Evolutionary conservation across 345 rosid species (phyloP).

Genomic region (Brassica juncea): DNA sequence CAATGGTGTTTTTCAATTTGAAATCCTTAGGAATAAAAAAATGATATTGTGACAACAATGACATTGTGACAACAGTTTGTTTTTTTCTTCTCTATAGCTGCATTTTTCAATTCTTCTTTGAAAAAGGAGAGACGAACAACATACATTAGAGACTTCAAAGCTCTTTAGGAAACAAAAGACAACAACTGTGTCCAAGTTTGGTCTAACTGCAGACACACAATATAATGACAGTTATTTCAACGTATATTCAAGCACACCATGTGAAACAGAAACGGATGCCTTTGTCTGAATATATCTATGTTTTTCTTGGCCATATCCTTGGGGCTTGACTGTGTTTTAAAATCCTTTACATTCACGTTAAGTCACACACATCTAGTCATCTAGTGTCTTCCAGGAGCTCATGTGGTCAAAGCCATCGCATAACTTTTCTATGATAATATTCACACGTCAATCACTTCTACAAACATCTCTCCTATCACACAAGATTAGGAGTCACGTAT

Average conservation of each 20-base stretch:
- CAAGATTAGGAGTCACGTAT: neutral
- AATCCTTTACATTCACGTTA: neutral
- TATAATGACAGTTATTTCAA: neutral
- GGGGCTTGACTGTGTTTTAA: neutral
- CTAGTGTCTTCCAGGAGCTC: neutral
- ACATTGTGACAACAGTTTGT: slow-evolving; percentile 2
- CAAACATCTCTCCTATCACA: slow-evolving; percentile 18
- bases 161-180: neutral
- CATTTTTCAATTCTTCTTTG: slow-evolving; percentile 31
- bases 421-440: neutral
- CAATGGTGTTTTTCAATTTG: too few relatives aligned
- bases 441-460: slow-evolving; percentile 12
- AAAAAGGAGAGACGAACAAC: slow-evolving; percentile 22
- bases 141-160: neutral
- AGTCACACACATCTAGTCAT: neutral
- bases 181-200: neutral
- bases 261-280: neutral
- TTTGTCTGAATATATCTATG: neutral
- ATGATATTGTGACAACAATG: slow-evolving; percentile 33
- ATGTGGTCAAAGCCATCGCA: slow-evolving; percentile 22
- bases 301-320: neutral
- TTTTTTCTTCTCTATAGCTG: neutral
- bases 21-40: too few relatives aligned
- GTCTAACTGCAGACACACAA: neutral
- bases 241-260: neutral